Percentiles rank a stretch among this genome's conserved stretches.
phyloP scores from a whole-genome alignment of 208 protist genomes.

The Wallacemonas rigidus region DNA sequence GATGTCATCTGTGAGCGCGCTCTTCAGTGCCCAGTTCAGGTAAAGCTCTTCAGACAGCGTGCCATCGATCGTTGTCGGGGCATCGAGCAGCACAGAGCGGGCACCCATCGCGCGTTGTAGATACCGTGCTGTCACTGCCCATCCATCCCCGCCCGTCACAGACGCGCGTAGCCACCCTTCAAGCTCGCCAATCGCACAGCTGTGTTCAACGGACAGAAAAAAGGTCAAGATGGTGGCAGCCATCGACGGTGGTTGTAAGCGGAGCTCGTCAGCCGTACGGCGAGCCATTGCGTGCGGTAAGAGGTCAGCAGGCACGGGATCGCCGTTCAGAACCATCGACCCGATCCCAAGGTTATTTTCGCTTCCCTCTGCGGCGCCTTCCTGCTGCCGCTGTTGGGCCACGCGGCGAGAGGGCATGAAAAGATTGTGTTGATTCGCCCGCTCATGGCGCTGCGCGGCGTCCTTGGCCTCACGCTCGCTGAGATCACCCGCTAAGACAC shows the following conservation, averaged over 20 bases:
- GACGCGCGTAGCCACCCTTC: constrained; percentile 40
- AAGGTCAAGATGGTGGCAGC: constrained; percentile 53
- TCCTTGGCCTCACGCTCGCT: background rate
- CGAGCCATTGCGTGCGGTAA: constrained; percentile 34
- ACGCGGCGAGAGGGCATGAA: constrained; percentile 18
- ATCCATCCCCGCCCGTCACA: constrained; percentile 25
- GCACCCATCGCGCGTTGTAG: constrained; percentile 39
- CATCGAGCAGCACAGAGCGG: constrained; percentile 58
- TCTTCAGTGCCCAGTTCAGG: constrained; percentile 52
- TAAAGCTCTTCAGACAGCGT: constrained; percentile 82
- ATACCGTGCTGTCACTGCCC: constrained; percentile 34
- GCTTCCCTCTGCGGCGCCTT: background rate
- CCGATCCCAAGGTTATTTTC: background rate
- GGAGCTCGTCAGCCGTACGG: constrained; percentile 33
- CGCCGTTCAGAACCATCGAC: background rate
- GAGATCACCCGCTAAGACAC: constrained; percentile 41
- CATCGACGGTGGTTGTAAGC: constrained; percentile 56
- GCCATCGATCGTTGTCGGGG: constrained; percentile 60
- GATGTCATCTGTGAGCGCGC: constrained; percentile 43
- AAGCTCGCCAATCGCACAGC: constrained; percentile 20
- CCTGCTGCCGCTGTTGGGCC: constrained; percentile 6
- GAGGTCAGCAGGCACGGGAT: constrained; percentile 16
- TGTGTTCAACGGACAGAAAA: constrained; percentile 44
- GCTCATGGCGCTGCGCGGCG: background rate
- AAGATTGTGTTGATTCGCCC: constrained; percentile 1